Evolutionary conservation across 441 rosid genomes (phyloP).

Genomic region (Corymbia calophylla): DNA sequence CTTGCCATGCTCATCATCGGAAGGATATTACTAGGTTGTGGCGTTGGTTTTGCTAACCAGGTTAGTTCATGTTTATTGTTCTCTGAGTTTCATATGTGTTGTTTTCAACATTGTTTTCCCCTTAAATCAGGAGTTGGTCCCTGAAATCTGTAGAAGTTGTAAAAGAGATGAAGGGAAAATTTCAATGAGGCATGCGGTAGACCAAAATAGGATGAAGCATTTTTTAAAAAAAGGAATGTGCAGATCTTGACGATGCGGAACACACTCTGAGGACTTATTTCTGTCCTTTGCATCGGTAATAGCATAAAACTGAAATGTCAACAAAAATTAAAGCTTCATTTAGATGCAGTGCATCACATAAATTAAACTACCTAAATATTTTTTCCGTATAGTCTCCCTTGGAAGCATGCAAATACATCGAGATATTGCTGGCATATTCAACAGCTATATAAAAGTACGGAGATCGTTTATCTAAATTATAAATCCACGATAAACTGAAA

Average conservation of each 20-base stretch:
- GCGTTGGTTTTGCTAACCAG: constrained; percentile 94
- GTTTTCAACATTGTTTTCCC: background rate
- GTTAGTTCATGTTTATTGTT: constrained; percentile 8
- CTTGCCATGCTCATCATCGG: constrained; percentile 88
- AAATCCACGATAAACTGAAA: background rate
- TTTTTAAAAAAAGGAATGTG: background rate
- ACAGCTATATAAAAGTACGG: background rate
- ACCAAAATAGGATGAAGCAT: background rate
- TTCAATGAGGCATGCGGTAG: background rate
- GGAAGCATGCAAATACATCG: background rate
- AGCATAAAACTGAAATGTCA: background rate
- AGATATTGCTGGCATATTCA: background rate
- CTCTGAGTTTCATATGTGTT: background rate
- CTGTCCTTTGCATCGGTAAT: background rate
- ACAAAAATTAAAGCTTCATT: background rate
- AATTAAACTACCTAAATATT: background rate
- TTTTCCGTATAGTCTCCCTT: background rate
- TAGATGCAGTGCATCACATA: background rate
- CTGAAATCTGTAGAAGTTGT: background rate
- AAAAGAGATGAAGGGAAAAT: background rate
- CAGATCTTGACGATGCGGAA: background rate
- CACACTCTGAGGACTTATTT: background rate
- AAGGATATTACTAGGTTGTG: constrained; percentile 82
- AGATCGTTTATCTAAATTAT: background rate
- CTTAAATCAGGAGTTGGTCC: background rate